Evolutionary conservation across 768 basidiomycete species (phyloP), one percentile per base, ranked within the genome.

Genomic region (Panus rudis): DNA sequence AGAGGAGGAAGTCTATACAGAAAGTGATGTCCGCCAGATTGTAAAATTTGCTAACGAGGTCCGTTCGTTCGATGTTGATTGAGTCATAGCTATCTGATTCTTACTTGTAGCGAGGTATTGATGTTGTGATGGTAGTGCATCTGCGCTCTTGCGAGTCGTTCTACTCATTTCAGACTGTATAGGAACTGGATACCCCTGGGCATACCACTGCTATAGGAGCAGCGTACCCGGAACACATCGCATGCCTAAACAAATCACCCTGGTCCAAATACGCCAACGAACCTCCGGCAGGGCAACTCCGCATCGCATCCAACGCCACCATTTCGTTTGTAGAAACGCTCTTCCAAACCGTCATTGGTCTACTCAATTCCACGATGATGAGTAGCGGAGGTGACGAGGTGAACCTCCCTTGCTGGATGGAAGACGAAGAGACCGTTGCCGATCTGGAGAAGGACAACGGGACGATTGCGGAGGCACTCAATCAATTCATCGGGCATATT

Each of bases 121-220:
- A 89, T 39, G 75, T 89, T 3, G 52, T 88, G 19, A 26, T 79
- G 51, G 73, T 74, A 59, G 47, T 4, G 26, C 22, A 23, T 7
- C 12, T 10, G 12, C 4, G 17, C 27, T 13, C 14, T 4, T 23
- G 6, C 21, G 11, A 10, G 17, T 3, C 25, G n/a, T 19, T 14
- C 17, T 31, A 10, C 28, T 42, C 12, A 42, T 37, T 12, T 37
- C 22, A 31, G 30, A 24, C 16, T n/a, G 21, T 12, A n/a, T 24
- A 81, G 76, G 89, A 91, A 67, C 75, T 92, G 40, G 91, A 91
- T 56, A 84, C 76, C 2, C 90, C 90, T 1, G 90, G 89, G 0
- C 91, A 92, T 60, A 87, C 87, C 2, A 69, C 81, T 1, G 62
- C 70, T 23, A 81, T 92, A 28, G 71, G 70, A 2, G 51, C 64